Evolutionary conservation across 73 alveolate genomes (phyloP).

Genomic region (Urostyla sp.): DNA sequence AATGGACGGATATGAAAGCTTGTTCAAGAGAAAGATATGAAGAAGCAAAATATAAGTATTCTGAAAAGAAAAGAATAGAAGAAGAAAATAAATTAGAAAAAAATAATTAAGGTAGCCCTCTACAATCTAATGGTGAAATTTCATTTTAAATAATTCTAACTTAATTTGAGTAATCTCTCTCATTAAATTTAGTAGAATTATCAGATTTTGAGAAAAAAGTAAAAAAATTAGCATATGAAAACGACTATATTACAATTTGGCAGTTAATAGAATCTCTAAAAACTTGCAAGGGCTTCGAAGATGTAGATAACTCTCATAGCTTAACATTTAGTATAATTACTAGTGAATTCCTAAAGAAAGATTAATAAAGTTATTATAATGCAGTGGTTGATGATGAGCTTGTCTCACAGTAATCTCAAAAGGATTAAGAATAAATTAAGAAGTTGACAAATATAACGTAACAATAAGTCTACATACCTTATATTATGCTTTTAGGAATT

Average conservation of each 20-base stretch:
- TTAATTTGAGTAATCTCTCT: constrained; percentile 11
- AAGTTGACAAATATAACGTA: neutral
- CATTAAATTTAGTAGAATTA: neutral
- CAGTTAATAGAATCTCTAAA: neutral
- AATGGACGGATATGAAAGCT: neutral
- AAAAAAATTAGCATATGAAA: neutral
- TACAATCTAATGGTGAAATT: neutral
- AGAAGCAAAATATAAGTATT: neutral
- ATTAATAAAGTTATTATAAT: too few species aligned
- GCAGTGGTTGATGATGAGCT: neutral
- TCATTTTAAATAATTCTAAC: neutral
- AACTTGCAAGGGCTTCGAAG: neutral
- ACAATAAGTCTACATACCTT: neutral
- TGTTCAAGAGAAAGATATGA: constrained; percentile 10
- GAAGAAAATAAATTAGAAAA: neutral
- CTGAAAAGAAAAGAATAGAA: neutral
- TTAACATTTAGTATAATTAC: too few species aligned
- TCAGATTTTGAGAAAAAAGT: neutral
- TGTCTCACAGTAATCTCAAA: neutral
- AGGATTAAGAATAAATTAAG: neutral
- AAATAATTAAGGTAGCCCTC: neutral
- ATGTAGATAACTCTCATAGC: neutral
- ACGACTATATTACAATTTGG: neutral
- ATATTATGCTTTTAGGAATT: neutral
- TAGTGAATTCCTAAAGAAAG: neutral